A percentile compares a stretch with the other conserved stretches of the same genome.
phyloP scores from a whole-genome alignment of 2,329 filamentous ascomycete species.

The Elsinoe arachidis region DNA sequence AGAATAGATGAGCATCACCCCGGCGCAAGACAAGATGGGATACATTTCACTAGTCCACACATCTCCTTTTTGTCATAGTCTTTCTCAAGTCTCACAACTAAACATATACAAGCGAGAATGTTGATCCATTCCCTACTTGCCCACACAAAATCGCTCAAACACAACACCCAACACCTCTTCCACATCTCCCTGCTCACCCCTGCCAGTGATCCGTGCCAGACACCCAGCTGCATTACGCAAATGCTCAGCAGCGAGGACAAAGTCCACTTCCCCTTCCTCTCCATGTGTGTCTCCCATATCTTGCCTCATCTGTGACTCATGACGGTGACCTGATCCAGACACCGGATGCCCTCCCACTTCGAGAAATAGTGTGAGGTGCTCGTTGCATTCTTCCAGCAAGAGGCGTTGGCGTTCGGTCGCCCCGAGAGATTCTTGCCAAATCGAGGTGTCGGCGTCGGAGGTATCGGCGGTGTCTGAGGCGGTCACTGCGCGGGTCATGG shows the following conservation, averaged over 20 bases:
- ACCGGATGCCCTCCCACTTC: constrained; percentile 1
- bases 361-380: constrained; percentile 66
- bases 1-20: neutral
- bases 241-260: constrained; percentile 84
- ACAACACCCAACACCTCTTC: constrained; percentile 94
- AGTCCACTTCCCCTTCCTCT: constrained; percentile 53
- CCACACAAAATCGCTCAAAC: constrained; percentile 69
- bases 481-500: constrained; percentile 51
- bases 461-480: constrained; percentile 26
- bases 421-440: constrained; percentile 76
- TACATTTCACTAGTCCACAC: neutral
- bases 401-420: constrained; percentile 84
- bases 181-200: constrained; percentile 76
- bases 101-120: neutral
- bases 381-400: constrained; percentile 64
- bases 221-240: constrained; percentile 71
- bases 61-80: neutral
- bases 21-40: neutral
- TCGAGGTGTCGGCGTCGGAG: constrained; percentile 46
- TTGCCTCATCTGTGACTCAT: neutral
- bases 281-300: constrained; percentile 6
- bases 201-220: constrained; percentile 80
- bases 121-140: constrained; percentile 24
- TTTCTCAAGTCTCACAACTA: neutral
- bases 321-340: neutral